A percentile compares a stretch with the other conserved stretches of the same genome.
Evolutionary conservation across 305 asterid genomes (phyloP).

Genomic region (Plantago lanceolata): DNA sequence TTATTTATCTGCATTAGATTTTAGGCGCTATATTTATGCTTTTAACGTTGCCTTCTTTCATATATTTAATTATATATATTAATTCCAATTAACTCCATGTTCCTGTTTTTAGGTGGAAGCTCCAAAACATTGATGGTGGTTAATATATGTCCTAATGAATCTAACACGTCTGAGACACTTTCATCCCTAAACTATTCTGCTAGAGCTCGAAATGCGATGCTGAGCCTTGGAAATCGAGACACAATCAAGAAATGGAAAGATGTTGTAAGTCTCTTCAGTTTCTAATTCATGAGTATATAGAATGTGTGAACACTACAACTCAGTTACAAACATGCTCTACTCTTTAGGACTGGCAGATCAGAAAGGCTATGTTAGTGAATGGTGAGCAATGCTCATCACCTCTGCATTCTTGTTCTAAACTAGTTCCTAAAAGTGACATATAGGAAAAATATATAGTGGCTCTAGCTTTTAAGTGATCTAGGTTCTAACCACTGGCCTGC

Average conservation of each 20-base stretch:
- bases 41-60: neutral
- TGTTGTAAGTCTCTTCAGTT: slow-evolving; percentile 57
- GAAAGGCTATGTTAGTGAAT: neutral
- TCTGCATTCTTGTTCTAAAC: neutral
- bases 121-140: slow-evolving; percentile 87
- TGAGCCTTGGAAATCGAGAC: slow-evolving; percentile 96
- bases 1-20: neutral
- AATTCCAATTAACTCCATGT: slow-evolving; percentile 5
- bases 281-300: slow-evolving; percentile 17
- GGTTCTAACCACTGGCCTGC: neutral
- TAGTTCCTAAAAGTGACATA: too few relatives aligned
- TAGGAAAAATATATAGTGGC: too few relatives aligned
- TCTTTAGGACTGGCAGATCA: neutral
- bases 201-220: slow-evolving; percentile 78
- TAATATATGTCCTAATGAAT: slow-evolving; percentile 66
- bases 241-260: slow-evolving; percentile 97
- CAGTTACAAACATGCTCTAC: slow-evolving; percentile 12
- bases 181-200: slow-evolving; percentile 90
- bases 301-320: slow-evolving; percentile 6
- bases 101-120: slow-evolving; percentile 66
- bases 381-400: neutral
- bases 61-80: slow-evolving; percentile 23
- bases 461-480: too few relatives aligned
- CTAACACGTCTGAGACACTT: slow-evolving; percentile 70
- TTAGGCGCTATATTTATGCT: neutral